Evolutionary conservation across 2,329 filamentous ascomycete genomes (phyloP).

Genomic region (Fusarium proliferatum): DNA sequence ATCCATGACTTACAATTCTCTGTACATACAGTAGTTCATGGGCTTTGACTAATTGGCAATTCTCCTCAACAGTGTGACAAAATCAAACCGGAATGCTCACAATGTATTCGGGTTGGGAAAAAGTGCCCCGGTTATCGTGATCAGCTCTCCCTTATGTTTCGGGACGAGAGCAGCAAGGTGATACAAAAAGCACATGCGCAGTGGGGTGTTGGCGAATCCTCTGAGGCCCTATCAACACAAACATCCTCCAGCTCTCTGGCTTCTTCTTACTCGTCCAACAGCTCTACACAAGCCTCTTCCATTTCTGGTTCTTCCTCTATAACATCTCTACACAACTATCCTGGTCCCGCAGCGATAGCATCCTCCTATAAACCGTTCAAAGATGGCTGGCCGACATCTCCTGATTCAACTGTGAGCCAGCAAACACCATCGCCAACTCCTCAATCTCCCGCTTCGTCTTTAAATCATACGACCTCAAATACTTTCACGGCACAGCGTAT

Average conservation of each 20-base stretch:
- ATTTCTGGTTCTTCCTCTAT: slow-evolving; percentile 19
- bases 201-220: slow-evolving; percentile 53
- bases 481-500: not conserved
- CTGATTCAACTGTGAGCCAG: slow-evolving; percentile 22
- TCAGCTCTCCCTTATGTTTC: slow-evolving; percentile 72
- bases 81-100: slow-evolving; percentile 68
- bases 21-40: not conserved
- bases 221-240: slow-evolving; percentile 26
- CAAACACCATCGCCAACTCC: slow-evolving; percentile 30
- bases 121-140: slow-evolving; percentile 73
- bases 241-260: slow-evolving; percentile 42
- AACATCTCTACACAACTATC: slow-evolving; percentile 23
- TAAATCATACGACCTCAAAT: slow-evolving; percentile 7
- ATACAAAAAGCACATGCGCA: slow-evolving; percentile 67
- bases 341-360: slow-evolving; percentile 16
- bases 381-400: slow-evolving; percentile 38
- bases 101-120: slow-evolving; percentile 70
- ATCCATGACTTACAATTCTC: not conserved
- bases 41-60: slow-evolving; percentile 16
- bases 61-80: slow-evolving; percentile 66
- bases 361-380: slow-evolving; percentile 32
- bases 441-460: slow-evolving; percentile 31
- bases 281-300: slow-evolving; percentile 32
- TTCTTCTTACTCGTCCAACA: slow-evolving; percentile 33
- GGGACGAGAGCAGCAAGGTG: slow-evolving; percentile 73